A percentile compares a stretch with the other conserved stretches of the same genome.
These are phyloP conservation scores for Acanthamoeba sp. DNA, from an alignment of 208 protist species.

Conservation along the genomic window DNA sequence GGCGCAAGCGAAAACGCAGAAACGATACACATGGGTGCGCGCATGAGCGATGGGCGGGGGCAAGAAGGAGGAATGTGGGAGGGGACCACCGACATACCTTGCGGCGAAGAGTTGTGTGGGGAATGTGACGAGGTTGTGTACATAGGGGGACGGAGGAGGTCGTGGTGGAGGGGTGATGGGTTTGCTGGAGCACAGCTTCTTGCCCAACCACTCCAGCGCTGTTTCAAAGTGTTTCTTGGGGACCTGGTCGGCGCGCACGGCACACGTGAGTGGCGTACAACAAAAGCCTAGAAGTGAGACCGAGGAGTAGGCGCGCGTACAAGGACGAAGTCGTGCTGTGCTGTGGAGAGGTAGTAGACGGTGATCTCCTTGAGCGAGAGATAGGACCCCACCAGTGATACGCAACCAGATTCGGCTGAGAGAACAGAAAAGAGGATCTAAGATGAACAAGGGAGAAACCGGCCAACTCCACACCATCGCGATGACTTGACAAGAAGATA, in stretches of 20 bases:
- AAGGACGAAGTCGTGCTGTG: slow-evolving; percentile 68
- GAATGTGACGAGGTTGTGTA: slow-evolving; percentile 63
- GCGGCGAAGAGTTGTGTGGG: slow-evolving; percentile 48
- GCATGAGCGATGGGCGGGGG: too few species aligned
- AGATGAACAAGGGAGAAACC: background rate
- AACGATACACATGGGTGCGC: background rate
- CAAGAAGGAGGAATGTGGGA: background rate
- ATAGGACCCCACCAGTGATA: slow-evolving; percentile 46
- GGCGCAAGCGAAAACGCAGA: too few species aligned
- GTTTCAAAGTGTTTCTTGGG: slow-evolving; percentile 62
- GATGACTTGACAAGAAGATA: background rate
- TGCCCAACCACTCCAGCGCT: slow-evolving; percentile 19
- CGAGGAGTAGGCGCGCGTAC: background rate
- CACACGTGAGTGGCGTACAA: background rate
- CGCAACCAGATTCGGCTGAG: slow-evolving; percentile 49
- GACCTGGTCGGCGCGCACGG: background rate
- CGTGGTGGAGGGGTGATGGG: background rate
- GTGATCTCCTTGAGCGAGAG: slow-evolving; percentile 38
- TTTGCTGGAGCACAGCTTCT: slow-evolving; percentile 47
- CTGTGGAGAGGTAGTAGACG: slow-evolving; percentile 73
- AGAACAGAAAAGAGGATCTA: background rate
- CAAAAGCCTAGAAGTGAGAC: too few species aligned
- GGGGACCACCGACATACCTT: too few species aligned
- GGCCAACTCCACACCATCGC: background rate
- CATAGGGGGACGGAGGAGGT: slow-evolving; percentile 46